A percentile compares a stretch with the other conserved stretches of the same genome.
phyloP scores from a whole-genome alignment of 2,329 filamentous ascomycete genomes.

The Colletotrichum sp. region DNA sequence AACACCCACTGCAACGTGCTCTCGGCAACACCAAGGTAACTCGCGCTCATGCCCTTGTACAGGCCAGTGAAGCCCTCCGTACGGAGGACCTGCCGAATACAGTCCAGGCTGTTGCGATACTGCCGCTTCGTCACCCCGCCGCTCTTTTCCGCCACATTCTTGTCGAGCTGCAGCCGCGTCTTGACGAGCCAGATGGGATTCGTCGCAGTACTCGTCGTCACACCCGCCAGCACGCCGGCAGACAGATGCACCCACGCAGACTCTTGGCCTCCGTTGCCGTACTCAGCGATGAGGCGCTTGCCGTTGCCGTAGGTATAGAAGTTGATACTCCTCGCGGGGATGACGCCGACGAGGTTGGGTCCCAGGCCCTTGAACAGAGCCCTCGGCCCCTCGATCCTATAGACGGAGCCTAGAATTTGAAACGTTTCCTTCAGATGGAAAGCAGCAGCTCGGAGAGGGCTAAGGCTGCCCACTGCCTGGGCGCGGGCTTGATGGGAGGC shows the following conservation, averaged over 20 bases:
- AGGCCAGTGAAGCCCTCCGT: slow-evolving; percentile 82
- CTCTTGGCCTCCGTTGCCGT: slow-evolving; percentile 74
- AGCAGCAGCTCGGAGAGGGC: slow-evolving; percentile 67
- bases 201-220: slow-evolving; percentile 87
- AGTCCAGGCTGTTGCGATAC: slow-evolving; percentile 90
- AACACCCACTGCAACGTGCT: slow-evolving; percentile 92
- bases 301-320: slow-evolving; percentile 94
- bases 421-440: slow-evolving; percentile 86
- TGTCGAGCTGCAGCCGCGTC: slow-evolving; percentile 90
- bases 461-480: slow-evolving; percentile 56
- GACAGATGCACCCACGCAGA: slow-evolving; percentile 78
- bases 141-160: slow-evolving; percentile 71
- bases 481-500: slow-evolving; percentile 67
- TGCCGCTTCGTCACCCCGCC: slow-evolving; percentile 62
- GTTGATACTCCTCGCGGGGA: slow-evolving; percentile 89
- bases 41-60: slow-evolving; percentile 90
- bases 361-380: slow-evolving; percentile 93
- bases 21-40: slow-evolving; percentile 89
- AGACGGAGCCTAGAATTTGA: slow-evolving; percentile 82
- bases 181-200: slow-evolving; percentile 98
- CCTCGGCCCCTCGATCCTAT: slow-evolving; percentile 80
- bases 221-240: slow-evolving; percentile 78
- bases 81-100: slow-evolving; percentile 79
- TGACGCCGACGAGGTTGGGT: slow-evolving; percentile 87
- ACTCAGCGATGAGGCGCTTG: slow-evolving; percentile 79